Conservation (phyloP, 177 flowering plant genomes). For the Vitis hybrid region DNA sequence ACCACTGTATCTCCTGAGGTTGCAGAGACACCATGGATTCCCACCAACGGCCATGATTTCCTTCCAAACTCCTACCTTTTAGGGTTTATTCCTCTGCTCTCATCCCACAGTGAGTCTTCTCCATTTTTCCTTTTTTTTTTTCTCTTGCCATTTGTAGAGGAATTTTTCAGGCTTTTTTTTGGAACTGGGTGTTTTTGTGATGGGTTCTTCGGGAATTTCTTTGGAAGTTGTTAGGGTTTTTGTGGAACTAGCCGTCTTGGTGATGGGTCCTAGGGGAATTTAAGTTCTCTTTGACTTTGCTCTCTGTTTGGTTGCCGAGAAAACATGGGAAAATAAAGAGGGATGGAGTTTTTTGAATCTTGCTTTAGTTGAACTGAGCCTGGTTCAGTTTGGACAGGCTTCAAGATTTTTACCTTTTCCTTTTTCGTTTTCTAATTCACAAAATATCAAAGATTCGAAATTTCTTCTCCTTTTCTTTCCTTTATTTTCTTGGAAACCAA, state of each 20-base stretch:
- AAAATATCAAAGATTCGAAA: too few species aligned
- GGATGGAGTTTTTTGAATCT: neutral
- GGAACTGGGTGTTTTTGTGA: neutral
- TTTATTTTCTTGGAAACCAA: too few species aligned
- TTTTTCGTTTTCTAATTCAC: too few species aligned
- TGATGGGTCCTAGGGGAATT: too few species aligned
- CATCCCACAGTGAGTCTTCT: conserved; percentile 4
- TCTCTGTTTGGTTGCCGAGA: conserved; percentile 1
- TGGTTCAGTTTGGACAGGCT: neutral
- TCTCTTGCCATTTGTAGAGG: neutral
- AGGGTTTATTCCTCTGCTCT: conserved; percentile 4
- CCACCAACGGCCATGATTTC: conserved; percentile 1
- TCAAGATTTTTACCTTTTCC: neutral
- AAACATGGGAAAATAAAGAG: neutral
- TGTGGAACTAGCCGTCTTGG: too few species aligned
- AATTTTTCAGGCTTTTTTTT: neutral
- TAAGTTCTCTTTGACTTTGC: neutral
- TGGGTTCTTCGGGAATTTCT: too few species aligned
- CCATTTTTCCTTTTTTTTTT: neutral
- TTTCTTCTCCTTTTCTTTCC: too few species aligned
- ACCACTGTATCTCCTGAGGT: conserved; percentile 18
- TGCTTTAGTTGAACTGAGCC: neutral
- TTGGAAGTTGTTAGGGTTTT: too few species aligned
- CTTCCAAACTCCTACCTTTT: neutral
- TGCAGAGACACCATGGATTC: conserved; percentile 13